These are phyloP conservation scores for Oryza brachyantha DNA, from an alignment of 176 grass and related monocot genomes.

Conservation along the genomic window DNA sequence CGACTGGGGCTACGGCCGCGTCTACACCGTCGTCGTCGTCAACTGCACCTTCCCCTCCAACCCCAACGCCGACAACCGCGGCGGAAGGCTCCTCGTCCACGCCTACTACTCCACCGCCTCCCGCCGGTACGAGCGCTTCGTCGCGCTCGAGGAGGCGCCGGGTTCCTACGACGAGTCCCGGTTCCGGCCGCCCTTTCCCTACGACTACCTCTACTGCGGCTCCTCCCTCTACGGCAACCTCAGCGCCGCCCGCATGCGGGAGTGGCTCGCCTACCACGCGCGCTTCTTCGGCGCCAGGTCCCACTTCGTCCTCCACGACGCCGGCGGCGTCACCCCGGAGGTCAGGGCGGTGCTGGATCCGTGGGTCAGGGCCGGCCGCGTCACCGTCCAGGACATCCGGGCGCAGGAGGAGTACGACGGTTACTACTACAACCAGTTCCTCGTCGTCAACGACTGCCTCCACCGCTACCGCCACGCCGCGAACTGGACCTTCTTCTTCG, in stretches of 20 bases:
- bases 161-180: conserved; percentile 56
- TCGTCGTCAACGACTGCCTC: conserved; percentile 89
- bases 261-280: conserved; percentile 88
- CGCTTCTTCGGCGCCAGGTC: conserved; percentile 62
- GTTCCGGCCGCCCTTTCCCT: conserved; percentile 50
- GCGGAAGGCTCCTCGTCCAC: conserved; percentile 63
- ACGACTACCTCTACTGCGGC: conserved; percentile 90
- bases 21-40: conserved; percentile 76
- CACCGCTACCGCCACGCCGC: conserved; percentile 70
- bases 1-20: conserved; percentile 87
- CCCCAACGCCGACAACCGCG: conserved; percentile 52
- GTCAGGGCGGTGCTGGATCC: conserved; percentile 67
- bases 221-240: conserved; percentile 84
- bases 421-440: conserved; percentile 90
- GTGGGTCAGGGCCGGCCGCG: conserved; percentile 56
- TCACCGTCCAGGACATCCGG: conserved; percentile 68
- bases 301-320: conserved; percentile 83
- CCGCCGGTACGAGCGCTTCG: conserved; percentile 65
- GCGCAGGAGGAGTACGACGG: conserved; percentile 75
- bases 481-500: conserved; percentile 96
- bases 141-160: conserved; percentile 61
- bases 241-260: conserved; percentile 52
- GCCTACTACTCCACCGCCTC: conserved; percentile 61
- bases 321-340: conserved; percentile 60
- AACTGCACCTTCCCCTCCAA: conserved; percentile 74